These are phyloP conservation scores for Pigoraptor vietnamica DNA, from an alignment of 78 protist species.

Conservation along the genomic window DNA sequence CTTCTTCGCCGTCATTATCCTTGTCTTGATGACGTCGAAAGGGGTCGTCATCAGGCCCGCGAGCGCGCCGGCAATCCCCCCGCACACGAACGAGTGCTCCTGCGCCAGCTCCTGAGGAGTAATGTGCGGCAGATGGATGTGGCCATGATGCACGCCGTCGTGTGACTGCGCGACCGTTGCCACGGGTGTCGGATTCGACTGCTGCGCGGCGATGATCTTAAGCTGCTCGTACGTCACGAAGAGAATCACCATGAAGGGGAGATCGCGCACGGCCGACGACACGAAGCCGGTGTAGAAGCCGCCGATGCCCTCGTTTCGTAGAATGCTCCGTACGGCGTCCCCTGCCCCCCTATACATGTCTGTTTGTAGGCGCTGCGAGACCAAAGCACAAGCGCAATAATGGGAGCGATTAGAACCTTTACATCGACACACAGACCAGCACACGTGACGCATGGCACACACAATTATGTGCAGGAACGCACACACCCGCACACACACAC, in stretches of 20 bases:
- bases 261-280: constrained; percentile 27
- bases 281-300: constrained; percentile 14
- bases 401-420: too few relatives aligned
- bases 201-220: constrained; percentile 6
- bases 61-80: constrained; percentile 11
- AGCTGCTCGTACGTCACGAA: constrained; percentile 31
- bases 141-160: background rate
- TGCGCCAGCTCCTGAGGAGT: background rate
- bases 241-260: constrained; percentile 26
- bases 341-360: background rate
- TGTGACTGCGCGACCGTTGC: background rate
- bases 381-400: background rate
- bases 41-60: constrained; percentile 22
- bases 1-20: constrained; percentile 31
- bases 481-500: background rate
- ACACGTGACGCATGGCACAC: too few relatives aligned
- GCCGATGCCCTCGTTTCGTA: background rate
- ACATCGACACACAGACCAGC: too few relatives aligned
- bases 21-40: constrained; percentile 26
- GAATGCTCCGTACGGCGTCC: background rate
- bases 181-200: background rate
- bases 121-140: background rate
- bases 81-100: constrained; percentile 14
- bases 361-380: constrained; percentile 13
- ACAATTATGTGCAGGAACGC: background rate